Evolutionary conservation across 108 stramenopile species (phyloP).

Genomic region (Cyclotella choctawhatcheeana): DNA sequence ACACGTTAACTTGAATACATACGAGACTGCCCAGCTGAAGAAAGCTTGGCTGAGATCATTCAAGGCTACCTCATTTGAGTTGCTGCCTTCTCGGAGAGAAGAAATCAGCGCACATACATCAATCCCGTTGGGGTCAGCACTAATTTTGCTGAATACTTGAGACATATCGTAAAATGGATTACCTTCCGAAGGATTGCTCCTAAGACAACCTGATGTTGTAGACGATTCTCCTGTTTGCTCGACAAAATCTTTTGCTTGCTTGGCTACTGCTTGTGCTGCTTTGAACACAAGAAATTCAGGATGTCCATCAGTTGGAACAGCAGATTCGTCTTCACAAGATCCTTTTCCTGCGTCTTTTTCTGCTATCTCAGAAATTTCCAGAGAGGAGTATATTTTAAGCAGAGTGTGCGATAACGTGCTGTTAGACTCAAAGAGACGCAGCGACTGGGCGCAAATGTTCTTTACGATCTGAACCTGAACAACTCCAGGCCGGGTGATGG

Average conservation of each 20-base stretch:
- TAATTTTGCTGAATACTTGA: constrained; percentile 48
- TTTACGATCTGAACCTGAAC: constrained; percentile 15
- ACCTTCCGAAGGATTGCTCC: background rate
- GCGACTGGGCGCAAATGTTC: constrained; percentile 25
- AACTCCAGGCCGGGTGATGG: constrained; percentile 3
- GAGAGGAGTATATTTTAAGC: constrained; percentile 17
- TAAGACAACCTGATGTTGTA: background rate
- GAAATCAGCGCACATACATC: constrained; percentile 49
- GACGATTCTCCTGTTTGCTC: background rate
- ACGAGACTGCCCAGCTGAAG: constrained; percentile 59
- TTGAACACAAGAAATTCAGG: constrained; percentile 40
- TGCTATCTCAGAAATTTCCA: constrained; percentile 29
- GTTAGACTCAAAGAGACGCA: constrained; percentile 16
- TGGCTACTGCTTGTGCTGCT: constrained; percentile 39
- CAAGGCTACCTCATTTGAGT: constrained; percentile 42
- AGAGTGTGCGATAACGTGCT: constrained; percentile 6
- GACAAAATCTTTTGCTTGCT: constrained; percentile 28
- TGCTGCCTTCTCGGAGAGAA: constrained; percentile 26
- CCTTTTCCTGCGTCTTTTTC: background rate
- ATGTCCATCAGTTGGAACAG: constrained; percentile 11
- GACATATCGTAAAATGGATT: constrained; percentile 45
- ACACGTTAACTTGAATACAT: constrained; percentile 31
- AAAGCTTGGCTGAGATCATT: constrained; percentile 49
- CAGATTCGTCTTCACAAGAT: background rate
- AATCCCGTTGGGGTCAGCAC: constrained; percentile 38